These are phyloP conservation scores for Pachysandra terminalis DNA, from an alignment of 164 flowering plant genomes.

Conservation along the genomic window DNA sequence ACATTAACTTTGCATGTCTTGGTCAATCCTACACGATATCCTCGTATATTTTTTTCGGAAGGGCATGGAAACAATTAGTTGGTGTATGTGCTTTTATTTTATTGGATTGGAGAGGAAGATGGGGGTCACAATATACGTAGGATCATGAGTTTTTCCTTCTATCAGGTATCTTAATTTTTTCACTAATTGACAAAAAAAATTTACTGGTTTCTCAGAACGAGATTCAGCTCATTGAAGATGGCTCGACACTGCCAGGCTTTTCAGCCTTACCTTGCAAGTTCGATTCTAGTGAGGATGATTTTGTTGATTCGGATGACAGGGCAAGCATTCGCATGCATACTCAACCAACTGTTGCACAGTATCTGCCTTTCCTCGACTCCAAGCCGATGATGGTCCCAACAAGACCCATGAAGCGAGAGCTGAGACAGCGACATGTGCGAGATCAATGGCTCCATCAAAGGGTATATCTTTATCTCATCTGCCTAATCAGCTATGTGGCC, in stretches of 20 bases:
- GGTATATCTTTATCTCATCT: slow-evolving; percentile 34
- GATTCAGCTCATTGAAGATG: slow-evolving; percentile 83
- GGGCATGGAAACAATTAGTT: no score
- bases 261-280: slow-evolving; percentile 46
- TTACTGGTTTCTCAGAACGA: slow-evolving; percentile 47
- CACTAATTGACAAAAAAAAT: not conserved
- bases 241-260: slow-evolving; percentile 68
- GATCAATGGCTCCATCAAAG: slow-evolving; percentile 74
- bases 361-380: slow-evolving; percentile 40
- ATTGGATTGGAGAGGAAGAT: not conserved
- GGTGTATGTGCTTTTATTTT: no score
- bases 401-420: slow-evolving; percentile 55
- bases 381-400: slow-evolving; percentile 41
- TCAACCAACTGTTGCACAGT: slow-evolving; percentile 41
- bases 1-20: not conserved
- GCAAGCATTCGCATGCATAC: slow-evolving; percentile 36
- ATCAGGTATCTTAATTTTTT: not conserved
- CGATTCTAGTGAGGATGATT: slow-evolving; percentile 84
- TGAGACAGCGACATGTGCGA: slow-evolving; percentile 45
- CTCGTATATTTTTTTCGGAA: not conserved
- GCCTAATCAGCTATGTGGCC: not conserved
- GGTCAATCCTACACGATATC: not conserved
- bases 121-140: not conserved
- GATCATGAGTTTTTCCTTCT: no score
- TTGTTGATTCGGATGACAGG: slow-evolving; percentile 77